Percentiles rank a stretch among this genome's conserved stretches.
Conservation (phyloP, 257 asterid species). For the Phtheirospermum japonicum region DNA sequence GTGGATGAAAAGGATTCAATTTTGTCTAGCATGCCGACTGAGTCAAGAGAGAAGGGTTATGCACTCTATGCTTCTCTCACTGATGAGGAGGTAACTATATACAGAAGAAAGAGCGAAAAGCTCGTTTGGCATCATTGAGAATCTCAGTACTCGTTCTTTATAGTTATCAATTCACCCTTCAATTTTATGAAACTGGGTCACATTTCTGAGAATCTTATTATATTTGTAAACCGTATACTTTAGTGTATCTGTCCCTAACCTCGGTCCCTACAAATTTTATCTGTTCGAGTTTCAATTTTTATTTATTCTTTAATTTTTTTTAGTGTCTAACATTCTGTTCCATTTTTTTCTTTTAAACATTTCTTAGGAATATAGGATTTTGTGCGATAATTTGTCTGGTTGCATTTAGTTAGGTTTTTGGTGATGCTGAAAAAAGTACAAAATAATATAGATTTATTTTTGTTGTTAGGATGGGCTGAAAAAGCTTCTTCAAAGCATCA, state of each 20-base stretch:
- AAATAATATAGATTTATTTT: constrained; percentile 22
- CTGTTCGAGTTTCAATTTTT: background rate
- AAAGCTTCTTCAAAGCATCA: constrained; percentile 62
- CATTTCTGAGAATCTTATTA: too few species aligned
- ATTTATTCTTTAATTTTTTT: too few species aligned
- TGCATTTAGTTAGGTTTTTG: constrained; percentile 12
- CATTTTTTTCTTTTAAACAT: background rate
- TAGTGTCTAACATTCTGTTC: background rate
- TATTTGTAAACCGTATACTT: too few species aligned
- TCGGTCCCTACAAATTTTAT: background rate
- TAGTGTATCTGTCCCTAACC: background rate
- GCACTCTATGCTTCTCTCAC: constrained; percentile 70
- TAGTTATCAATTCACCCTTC: too few species aligned
- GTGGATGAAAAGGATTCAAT: constrained; percentile 73
- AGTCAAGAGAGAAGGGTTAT: constrained; percentile 71
- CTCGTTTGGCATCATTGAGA: too few species aligned
- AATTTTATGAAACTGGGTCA: too few species aligned
- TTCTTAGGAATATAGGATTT: background rate
- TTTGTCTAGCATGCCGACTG: constrained; percentile 73
- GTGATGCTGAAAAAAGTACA: background rate
- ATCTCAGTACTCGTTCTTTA: too few species aligned
- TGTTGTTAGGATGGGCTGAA: constrained; percentile 76
- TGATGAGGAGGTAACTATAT: constrained; percentile 71
- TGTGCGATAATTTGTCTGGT: constrained; percentile 7
- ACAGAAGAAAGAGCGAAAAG: too few species aligned